phyloP scores from a whole-genome alignment of 106 monocot genomes.

The Narthecium ossifragum region DNA sequence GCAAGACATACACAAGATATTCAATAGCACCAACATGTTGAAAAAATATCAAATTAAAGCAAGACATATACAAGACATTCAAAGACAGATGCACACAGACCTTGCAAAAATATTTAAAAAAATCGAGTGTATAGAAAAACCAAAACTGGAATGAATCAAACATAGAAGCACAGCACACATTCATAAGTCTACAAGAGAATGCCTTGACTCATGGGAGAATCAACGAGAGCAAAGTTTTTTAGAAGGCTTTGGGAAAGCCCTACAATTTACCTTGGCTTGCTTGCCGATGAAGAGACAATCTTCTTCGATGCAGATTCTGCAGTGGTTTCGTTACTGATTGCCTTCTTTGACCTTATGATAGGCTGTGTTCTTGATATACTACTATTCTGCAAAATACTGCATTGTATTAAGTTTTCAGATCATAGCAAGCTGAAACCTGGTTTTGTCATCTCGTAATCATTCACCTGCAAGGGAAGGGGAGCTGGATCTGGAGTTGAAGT shows the following conservation, averaged over 20 bases:
- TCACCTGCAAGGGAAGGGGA: conserved; percentile 37
- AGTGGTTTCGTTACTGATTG: conserved; percentile 11
- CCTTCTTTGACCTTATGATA: conserved; percentile 59
- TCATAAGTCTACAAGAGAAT: no score
- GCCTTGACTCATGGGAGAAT: not conserved
- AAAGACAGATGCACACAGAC: no score
- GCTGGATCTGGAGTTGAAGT: conserved; percentile 46
- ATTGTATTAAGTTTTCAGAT: conserved; percentile 4
- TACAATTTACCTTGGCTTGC: conserved; percentile 51
- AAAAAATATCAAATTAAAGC: no score
- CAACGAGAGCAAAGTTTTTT: no score
- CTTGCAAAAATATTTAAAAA: no score
- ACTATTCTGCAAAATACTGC: conserved; percentile 27
- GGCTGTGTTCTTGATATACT: conserved; percentile 28
- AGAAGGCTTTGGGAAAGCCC: not conserved
- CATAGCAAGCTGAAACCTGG: not conserved
- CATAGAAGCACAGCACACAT: no score
- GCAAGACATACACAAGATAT: no score
- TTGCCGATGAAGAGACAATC: conserved; percentile 41
- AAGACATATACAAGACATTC: no score
- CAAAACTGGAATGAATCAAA: no score
- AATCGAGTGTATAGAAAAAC: no score
- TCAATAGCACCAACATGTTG: no score
- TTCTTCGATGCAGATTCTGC: conserved; percentile 31
- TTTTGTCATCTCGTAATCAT: not conserved